Conservation (phyloP, 306 rosid genomes). For the Erythrophleum fordii region DNA sequence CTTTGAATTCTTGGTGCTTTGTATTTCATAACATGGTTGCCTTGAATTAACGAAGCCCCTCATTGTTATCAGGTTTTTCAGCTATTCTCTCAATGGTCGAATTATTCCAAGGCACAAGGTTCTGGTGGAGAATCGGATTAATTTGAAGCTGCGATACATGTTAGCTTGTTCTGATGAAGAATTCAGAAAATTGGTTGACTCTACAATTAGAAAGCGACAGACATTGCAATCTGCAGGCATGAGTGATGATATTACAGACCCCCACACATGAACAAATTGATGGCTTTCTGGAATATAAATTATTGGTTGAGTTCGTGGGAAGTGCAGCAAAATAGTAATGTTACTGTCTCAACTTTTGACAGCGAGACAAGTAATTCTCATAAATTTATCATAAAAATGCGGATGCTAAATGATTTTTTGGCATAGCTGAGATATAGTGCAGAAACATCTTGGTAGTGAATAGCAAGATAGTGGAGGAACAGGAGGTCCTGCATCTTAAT, state of each 20-base stretch:
- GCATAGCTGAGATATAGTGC: constrained; percentile 8
- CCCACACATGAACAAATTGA: constrained; percentile 19
- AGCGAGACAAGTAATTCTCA: constrained; percentile 26
- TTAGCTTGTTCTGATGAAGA: constrained; percentile 76
- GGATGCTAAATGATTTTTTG: neutral
- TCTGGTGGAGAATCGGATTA: constrained; percentile 74
- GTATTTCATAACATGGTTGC: neutral
- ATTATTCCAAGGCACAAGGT: constrained; percentile 89
- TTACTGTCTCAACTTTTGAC: neutral
- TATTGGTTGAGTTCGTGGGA: constrained; percentile 13
- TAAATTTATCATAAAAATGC: constrained; percentile 3
- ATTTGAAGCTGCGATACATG: constrained; percentile 82
- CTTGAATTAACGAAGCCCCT: neutral
- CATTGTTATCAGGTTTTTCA: constrained; percentile 55
- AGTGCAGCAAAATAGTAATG: constrained; percentile 19
- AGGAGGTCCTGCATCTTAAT: neutral
- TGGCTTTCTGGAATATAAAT: constrained; percentile 17
- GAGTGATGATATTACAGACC: constrained; percentile 33
- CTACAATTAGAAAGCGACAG: constrained; percentile 54
- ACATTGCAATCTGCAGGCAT: constrained; percentile 55
- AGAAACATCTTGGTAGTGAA: neutral
- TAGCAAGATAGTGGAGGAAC: neutral
- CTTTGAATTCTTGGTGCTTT: constrained; percentile 2
- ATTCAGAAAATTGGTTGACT: constrained; percentile 68
- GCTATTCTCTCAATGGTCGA: constrained; percentile 89